phyloP scores from a whole-genome alignment of 768 basidiomycete genomes.

The Russula ochroleuca region DNA sequence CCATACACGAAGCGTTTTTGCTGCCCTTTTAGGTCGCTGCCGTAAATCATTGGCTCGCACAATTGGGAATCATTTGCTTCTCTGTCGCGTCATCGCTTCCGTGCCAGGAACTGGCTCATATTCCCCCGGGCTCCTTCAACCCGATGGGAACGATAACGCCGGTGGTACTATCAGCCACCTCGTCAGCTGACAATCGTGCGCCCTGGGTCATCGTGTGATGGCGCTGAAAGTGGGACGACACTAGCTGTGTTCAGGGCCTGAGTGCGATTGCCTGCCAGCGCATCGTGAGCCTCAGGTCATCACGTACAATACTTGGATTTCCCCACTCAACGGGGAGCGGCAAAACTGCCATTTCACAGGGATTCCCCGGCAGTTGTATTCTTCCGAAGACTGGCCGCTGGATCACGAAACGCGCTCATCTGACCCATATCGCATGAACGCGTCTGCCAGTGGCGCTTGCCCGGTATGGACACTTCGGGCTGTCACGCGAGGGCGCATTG shows the following conservation, averaged over 20 bases:
- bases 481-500: constrained; percentile 10
- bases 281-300: constrained; percentile 1
- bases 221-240: background rate
- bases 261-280: background rate
- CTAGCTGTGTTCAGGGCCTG: background rate
- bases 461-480: constrained; percentile 2
- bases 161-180: constrained; percentile 11
- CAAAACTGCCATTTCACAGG: background rate
- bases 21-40: background rate
- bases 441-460: constrained; percentile 16
- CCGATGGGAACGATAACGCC: constrained; percentile 26
- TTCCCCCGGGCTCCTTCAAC: background rate
- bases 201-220: constrained; percentile 6
- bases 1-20: background rate
- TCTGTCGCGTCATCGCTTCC: constrained; percentile 26
- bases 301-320: background rate
- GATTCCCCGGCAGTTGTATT: background rate
- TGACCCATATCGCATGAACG: constrained; percentile 14
- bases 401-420: constrained; percentile 24
- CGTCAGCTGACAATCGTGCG: constrained; percentile 23
- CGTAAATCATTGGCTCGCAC: constrained; percentile 9
- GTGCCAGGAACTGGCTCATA: constrained; percentile 11
- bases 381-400: constrained; percentile 13
- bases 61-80: constrained; percentile 18
- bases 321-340: constrained; percentile 5